Base-by-base conservation (phyloP, 768 basidiomycete species). In the Lactifluus piperatus region DNA sequence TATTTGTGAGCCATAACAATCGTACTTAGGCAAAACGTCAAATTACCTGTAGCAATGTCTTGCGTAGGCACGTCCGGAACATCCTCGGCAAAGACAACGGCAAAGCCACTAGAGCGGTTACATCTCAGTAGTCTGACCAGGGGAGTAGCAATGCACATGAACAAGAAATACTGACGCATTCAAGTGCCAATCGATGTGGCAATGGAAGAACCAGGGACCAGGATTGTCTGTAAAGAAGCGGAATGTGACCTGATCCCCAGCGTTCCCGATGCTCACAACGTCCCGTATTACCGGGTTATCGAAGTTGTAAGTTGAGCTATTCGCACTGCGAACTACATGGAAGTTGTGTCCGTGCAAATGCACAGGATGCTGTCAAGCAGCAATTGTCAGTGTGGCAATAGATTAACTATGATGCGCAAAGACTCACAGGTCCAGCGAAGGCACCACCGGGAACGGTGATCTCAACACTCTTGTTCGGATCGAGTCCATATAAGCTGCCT, bases 141-240 rank as follows among this genome's bases (percentile, higher is more conserved):
- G 68, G 64, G 20, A 30, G 29, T 10, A 41, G 7, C 10, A 43
- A 71, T 59, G 57, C 68, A 71, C 77, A 0, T 24, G 9, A 0
- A 81, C 81, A 32, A 79, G 79, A 16, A 85, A 85, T 20, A 83
- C 0, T 84, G 81, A 20, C 68, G 45, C 54, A 26, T 63, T 64
- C 45, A 70, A 63, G 52, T 70, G 69, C 69, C 69, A 70, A 20
- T 61, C 66, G 45, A 71, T 69, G 51, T 71, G 70, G 49, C 70
- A 71, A 30, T 71, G 70, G 39, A 70, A 60, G 46, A 66, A 64
- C 68, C 65, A 68, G 8, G 65, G 62, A 18, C 70, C 70, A 26
- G 70, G 65, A 18, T 69, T 69, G 57, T 70, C 69, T 0, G 69
- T 70, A 1, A 62, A 45, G 56, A 71, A 70, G 1, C 71, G 65